phyloP scores from a whole-genome alignment of 2,329 filamentous ascomycete species.

The Xylariaceae sp. region DNA sequence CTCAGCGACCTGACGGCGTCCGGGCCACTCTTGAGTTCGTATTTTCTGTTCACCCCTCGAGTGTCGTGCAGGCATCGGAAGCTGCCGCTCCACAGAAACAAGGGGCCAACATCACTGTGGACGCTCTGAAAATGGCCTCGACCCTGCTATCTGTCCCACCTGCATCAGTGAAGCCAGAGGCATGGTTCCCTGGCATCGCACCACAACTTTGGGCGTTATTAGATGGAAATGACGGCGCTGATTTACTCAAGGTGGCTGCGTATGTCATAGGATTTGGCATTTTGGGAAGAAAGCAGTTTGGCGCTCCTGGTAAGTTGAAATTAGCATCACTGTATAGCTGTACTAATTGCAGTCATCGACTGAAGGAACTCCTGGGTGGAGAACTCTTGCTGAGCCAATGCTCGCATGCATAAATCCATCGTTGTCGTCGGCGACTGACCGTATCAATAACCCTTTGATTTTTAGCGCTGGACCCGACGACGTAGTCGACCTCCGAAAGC shows the following conservation, averaged over 20 bases:
- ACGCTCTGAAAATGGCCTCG: slow-evolving; percentile 62
- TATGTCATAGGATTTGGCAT: slow-evolving; percentile 65
- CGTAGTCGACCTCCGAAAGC: slow-evolving; percentile 43
- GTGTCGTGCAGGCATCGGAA: slow-evolving; percentile 38
- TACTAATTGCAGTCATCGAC: slow-evolving; percentile 6
- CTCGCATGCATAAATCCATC: slow-evolving; percentile 47
- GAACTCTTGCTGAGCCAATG: slow-evolving; percentile 56
- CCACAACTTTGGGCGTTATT: slow-evolving; percentile 59
- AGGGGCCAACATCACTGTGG: slow-evolving; percentile 63
- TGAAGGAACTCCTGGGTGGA: slow-evolving; percentile 57
- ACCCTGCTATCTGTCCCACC: slow-evolving; percentile 60
- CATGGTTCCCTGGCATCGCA: slow-evolving; percentile 58
- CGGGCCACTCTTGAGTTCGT: slow-evolving; percentile 67
- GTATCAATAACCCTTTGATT: slow-evolving; percentile 16
- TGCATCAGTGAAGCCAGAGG: slow-evolving; percentile 45
- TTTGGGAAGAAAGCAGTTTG: slow-evolving; percentile 58
- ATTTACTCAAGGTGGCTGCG: slow-evolving; percentile 55
- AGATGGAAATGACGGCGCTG: slow-evolving; percentile 55
- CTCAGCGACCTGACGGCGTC: slow-evolving; percentile 60
- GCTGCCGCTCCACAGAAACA: slow-evolving; percentile 46
- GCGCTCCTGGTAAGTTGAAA: slow-evolving; percentile 52
- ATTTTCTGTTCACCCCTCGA: slow-evolving; percentile 62
- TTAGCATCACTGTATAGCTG: slow-evolving; percentile 1
- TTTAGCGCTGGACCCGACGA: slow-evolving; percentile 32
- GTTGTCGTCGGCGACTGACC: slow-evolving; percentile 27